Base-by-base conservation (phyloP, 2,329 filamentous ascomycete species). In the Pestalotiopsis sp. region DNA sequence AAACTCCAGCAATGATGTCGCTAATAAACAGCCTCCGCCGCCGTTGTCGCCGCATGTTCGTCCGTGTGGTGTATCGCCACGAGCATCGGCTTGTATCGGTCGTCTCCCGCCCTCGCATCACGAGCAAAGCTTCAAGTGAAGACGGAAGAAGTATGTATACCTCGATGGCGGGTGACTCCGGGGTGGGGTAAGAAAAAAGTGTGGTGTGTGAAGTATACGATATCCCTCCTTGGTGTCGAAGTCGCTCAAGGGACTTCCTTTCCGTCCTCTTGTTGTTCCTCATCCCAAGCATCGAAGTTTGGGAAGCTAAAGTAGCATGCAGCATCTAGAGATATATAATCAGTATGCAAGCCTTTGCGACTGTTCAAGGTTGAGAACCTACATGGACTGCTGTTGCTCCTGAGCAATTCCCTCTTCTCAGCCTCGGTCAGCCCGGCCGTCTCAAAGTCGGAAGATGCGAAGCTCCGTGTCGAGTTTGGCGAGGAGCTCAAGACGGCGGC, bases 291-390 rank as follows among this genome's bases (percentile, higher is more conserved):
- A 75, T 93, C 91, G 78, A 92, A 93, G 77, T 87, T 91, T 17
- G 91, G 91, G 77, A 93, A 93, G 82, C 91, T 92, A 76, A 92
- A 90, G 79, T 93, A 93, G 70, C 88, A 87, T 68, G 83, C 86
- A 74, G 81, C 80, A 64, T 78, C 78, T 81, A 70, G 27, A 68
- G 45, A 49, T 23, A 56, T 7, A 61, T 23, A n/a, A 36, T 49
- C 59, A 62, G 39, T n/a, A 52, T 36, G 41, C 23, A n/a, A n/a
- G n/a, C 62, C 36, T 45, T 41, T 13, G 60, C 14, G 38, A 57
- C 3, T 17, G 6, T 57, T 56, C 23, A 7, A 31, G 66, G 62
- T 41, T 45, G 41, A 58, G 31, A 36, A 75, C 75, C 68, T 59
- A 78, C 76, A 71, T 72, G 73, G 72, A 63, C 72, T 66, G 63